phyloP scores from a whole-genome alignment of 164 flowering plant species.

The Euptelea pleiosperma region DNA sequence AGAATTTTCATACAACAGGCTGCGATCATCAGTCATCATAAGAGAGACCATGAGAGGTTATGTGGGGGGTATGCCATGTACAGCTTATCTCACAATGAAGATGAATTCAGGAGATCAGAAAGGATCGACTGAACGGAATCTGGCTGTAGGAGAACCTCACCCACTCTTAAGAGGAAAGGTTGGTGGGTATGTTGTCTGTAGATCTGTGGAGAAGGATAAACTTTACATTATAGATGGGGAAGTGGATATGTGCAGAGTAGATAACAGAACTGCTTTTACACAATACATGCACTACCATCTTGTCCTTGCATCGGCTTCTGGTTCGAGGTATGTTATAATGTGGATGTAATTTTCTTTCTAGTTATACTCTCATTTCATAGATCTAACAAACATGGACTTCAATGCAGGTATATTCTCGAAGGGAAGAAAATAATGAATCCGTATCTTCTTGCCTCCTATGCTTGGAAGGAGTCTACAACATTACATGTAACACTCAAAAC shows the following conservation, averaged over 20 bases:
- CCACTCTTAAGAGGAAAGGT: slow-evolving; percentile 37
- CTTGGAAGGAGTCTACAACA: slow-evolving; percentile 49
- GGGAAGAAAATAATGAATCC: slow-evolving; percentile 63
- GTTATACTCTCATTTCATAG: too few relatives aligned
- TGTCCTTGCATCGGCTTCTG: slow-evolving; percentile 52
- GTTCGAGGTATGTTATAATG: slow-evolving; percentile 43
- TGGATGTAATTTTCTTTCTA: too few relatives aligned
- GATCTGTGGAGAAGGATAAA: slow-evolving; percentile 35
- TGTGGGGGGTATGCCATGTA: slow-evolving; percentile 57
- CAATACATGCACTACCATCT: slow-evolving; percentile 54
- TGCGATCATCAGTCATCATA: slow-evolving; percentile 19
- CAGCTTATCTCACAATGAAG: slow-evolving; percentile 46
- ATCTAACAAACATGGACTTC: neutral
- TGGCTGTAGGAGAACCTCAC: slow-evolving; percentile 15
- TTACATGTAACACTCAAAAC: slow-evolving; percentile 37
- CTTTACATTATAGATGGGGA: slow-evolving; percentile 51
- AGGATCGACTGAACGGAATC: slow-evolving; percentile 8
- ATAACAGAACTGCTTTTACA: slow-evolving; percentile 46
- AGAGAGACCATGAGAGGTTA: slow-evolving; percentile 50
- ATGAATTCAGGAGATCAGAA: slow-evolving; percentile 21
- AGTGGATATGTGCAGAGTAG: slow-evolving; percentile 45
- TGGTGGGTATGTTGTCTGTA: slow-evolving; percentile 45
- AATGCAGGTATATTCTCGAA: slow-evolving; percentile 52
- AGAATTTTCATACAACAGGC: neutral
- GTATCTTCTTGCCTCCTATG: slow-evolving; percentile 35